A percentile compares a stretch with the other conserved stretches of the same genome.
These are phyloP conservation scores for Trichoderma parareesei DNA, from an alignment of 495 filamentous ascomycete species.

Conservation along the genomic window DNA sequence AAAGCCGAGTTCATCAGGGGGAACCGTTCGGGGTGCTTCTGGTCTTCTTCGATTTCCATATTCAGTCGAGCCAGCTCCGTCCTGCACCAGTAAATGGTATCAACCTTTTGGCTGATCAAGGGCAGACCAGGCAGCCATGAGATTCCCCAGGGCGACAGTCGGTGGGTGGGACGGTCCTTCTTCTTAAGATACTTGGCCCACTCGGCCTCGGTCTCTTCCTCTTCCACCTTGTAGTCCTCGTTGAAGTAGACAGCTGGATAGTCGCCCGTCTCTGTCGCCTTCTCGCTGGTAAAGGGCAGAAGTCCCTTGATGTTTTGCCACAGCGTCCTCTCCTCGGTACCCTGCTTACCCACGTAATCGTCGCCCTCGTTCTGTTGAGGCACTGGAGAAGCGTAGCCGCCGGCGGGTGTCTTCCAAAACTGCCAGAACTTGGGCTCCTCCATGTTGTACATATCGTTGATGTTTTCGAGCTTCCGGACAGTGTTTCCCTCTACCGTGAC, in stretches of 20 bases:
- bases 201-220: slow-evolving; percentile 56
- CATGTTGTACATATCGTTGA: slow-evolving; percentile 34
- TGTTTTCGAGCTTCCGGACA: slow-evolving; percentile 32
- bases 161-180: slow-evolving; percentile 79
- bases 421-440: slow-evolving; percentile 41
- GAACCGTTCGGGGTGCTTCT: slow-evolving; percentile 75
- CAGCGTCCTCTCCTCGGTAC: slow-evolving; percentile 30
- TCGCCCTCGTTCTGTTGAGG: slow-evolving; percentile 39
- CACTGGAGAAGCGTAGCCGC: slow-evolving; percentile 44
- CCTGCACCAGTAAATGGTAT: slow-evolving; percentile 88
- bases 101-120: slow-evolving; percentile 80
- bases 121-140: slow-evolving; percentile 64
- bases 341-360: slow-evolving; percentile 32
- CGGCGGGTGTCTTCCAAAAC: slow-evolving; percentile 47
- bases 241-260: slow-evolving; percentile 45
- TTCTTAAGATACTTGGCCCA: slow-evolving; percentile 79
- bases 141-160: slow-evolving; percentile 43
- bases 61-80: slow-evolving; percentile 84
- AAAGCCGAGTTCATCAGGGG: slow-evolving; percentile 97
- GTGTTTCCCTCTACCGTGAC: slow-evolving; percentile 30
- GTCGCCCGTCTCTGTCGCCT: slow-evolving; percentile 37
- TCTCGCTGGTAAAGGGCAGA: slow-evolving; percentile 31
- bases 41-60: slow-evolving; percentile 86
- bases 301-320: slow-evolving; percentile 35
- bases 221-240: slow-evolving; percentile 57